These are phyloP conservation scores for Cladosporium halotolerans DNA, from an alignment of 2,329 filamentous ascomycete genomes.

Conservation along the genomic window DNA sequence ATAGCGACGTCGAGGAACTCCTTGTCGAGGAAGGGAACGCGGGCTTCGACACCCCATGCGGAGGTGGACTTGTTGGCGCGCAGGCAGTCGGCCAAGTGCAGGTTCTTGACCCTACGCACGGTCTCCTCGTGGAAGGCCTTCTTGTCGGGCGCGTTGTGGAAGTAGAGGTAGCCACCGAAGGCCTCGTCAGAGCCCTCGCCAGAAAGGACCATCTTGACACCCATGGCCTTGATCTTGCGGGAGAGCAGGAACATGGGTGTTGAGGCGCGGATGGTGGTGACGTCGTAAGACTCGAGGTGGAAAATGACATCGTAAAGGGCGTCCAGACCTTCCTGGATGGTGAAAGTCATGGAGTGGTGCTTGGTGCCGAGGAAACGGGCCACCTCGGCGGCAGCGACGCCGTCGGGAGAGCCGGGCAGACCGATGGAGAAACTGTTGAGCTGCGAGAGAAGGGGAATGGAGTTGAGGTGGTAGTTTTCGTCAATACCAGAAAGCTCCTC, in stretches of 20 bases:
- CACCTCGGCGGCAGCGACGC: conserved; percentile 83
- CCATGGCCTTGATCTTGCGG: conserved; percentile 98
- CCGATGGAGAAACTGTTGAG: conserved; percentile 99
- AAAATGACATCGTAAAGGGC: conserved; percentile 96
- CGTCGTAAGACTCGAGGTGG: conserved; percentile 95
- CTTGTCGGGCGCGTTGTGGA: conserved; percentile 88
- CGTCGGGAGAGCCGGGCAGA: conserved; percentile 86
- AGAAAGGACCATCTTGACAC: conserved; percentile 98
- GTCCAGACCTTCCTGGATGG: conserved; percentile 93
- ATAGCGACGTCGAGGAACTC: conserved; percentile 87
- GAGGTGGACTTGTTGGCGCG: conserved; percentile 98
- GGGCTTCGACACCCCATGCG: conserved; percentile 95
- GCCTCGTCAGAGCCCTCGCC: conserved; percentile 98
- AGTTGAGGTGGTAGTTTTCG: conserved; percentile 81
- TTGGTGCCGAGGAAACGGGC: conserved; percentile 96
- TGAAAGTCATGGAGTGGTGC: conserved; percentile 98
- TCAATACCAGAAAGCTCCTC: conserved; percentile 84
- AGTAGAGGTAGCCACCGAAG: conserved; percentile 97
- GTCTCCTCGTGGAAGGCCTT: conserved; percentile 94
- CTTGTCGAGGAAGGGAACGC: conserved; percentile 97
- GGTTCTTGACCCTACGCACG: conserved; percentile 88
- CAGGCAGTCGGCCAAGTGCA: conserved; percentile 92
- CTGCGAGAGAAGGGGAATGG: conserved; percentile 84
- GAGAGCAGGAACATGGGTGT: conserved; percentile 98
- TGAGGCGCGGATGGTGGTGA: conserved; percentile 95